Evolutionary conservation across 257 asterid species (phyloP).

Genomic region (Solanum chiquidenum): DNA sequence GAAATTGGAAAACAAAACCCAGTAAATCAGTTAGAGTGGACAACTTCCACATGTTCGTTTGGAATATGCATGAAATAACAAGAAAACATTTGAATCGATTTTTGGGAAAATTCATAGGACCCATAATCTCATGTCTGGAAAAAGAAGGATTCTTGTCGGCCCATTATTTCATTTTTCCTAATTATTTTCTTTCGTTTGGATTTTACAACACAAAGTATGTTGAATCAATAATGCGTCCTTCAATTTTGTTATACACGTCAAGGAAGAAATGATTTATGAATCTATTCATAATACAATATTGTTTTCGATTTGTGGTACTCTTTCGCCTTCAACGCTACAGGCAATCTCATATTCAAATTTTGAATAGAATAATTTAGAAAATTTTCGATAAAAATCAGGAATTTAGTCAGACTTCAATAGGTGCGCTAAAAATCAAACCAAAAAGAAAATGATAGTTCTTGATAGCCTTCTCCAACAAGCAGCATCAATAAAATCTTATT

Average conservation of each 20-base stretch:
- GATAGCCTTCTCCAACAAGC: neutral
- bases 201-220: conserved; percentile 15
- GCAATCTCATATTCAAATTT: neutral
- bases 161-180: neutral
- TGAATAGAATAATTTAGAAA: neutral
- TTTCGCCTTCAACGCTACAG: fast-evolving
- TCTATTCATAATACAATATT: neutral
- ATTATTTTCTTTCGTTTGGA: neutral
- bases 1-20: neutral
- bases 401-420: neutral
- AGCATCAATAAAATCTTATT: neutral
- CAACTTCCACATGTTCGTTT: neutral
- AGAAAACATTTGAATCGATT: conserved; percentile 10
- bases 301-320: neutral
- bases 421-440: fast-evolving
- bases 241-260: neutral
- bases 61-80: neutral
- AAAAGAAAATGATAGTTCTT: neutral
- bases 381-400: fast-evolving
- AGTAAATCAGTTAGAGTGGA: neutral
- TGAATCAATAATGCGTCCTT: conserved; percentile 4
- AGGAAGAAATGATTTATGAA: neutral
- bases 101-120: conserved; percentile 24
- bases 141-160: conserved; percentile 25
- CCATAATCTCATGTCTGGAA: conserved; percentile 26